These are phyloP conservation scores for Pestalotiopsis sp. DNA, from an alignment of 2,329 filamentous ascomycete genomes.

Conservation along the genomic window DNA sequence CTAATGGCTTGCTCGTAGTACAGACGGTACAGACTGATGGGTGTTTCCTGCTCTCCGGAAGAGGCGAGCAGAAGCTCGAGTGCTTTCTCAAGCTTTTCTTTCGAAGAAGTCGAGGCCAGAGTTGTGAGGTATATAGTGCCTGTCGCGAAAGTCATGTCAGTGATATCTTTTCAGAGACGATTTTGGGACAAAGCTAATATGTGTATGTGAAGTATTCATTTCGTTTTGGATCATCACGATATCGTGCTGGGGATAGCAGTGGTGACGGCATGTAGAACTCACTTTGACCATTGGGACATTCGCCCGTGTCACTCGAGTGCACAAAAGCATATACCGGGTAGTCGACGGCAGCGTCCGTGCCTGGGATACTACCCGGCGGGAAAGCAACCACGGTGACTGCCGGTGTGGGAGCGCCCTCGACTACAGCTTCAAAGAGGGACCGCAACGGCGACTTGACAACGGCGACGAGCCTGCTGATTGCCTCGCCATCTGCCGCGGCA, in stretches of 20 bases:
- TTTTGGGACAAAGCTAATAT: background rate
- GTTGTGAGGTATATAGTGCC: constrained; percentile 43
- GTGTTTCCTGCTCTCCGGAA: constrained; percentile 15
- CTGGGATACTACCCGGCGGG: constrained; percentile 51
- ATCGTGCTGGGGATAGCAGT: constrained; percentile 33
- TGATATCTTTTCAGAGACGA: background rate
- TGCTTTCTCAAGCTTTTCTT: constrained; percentile 24
- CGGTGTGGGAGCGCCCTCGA: constrained; percentile 76
- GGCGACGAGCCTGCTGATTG: constrained; percentile 63
- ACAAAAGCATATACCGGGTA: constrained; percentile 62
- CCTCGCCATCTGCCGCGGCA: constrained; percentile 25
- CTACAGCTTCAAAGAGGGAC: constrained; percentile 67
- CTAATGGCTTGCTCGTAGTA: constrained; percentile 55
- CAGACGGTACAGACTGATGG: constrained; percentile 49
- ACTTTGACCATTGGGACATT: constrained; percentile 90
- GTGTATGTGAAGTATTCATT: constrained; percentile 10
- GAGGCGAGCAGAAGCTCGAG: constrained; percentile 23
- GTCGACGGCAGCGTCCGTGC: constrained; percentile 34
- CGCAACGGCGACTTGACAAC: constrained; percentile 69
- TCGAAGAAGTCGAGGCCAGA: constrained; percentile 33
- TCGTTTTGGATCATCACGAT: constrained; percentile 83
- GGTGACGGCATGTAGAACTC: constrained; percentile 46
- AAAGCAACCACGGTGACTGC: constrained; percentile 73
- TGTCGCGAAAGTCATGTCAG: constrained; percentile 15
- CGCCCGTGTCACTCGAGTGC: constrained; percentile 89